Conservation (phyloP, 768 basidiomycete genomes). For the Rhizopogon vinicolor region DNA sequence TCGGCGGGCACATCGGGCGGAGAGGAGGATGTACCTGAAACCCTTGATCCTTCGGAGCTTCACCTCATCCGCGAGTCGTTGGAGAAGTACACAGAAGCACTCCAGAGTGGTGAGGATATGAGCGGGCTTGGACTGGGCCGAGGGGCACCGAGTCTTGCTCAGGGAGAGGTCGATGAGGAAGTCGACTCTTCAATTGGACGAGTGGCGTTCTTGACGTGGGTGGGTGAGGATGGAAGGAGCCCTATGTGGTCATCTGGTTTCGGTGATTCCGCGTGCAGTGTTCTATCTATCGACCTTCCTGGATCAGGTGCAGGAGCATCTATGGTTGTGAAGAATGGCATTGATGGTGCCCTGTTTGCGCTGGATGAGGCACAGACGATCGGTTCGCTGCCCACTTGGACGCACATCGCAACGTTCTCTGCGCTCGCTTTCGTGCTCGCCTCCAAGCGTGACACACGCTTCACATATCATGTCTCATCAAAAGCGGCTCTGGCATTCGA, state of each 20-base stretch:
- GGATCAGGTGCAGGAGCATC: constrained; percentile 34
- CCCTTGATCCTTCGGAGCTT: constrained; percentile 81
- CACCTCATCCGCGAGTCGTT: constrained; percentile 74
- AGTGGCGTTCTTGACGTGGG: constrained; percentile 61
- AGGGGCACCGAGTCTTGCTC: constrained; percentile 74
- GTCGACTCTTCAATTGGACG: constrained; percentile 75
- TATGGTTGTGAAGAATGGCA: constrained; percentile 62
- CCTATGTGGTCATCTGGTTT: constrained; percentile 38
- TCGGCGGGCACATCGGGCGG: constrained; percentile 35
- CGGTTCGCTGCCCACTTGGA: constrained; percentile 44
- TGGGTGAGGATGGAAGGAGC: constrained; percentile 44
- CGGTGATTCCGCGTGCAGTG: constrained; percentile 34
- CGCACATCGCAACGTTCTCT: constrained; percentile 77
- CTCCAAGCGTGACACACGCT: constrained; percentile 85
- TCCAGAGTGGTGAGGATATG: constrained; percentile 53
- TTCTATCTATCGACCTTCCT: constrained; percentile 74
- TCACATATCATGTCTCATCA: constrained; percentile 67
- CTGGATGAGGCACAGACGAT: constrained; percentile 30
- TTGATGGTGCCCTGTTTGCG: constrained; percentile 67
- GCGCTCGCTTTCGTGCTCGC: constrained; percentile 93
- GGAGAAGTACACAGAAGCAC: constrained; percentile 77
- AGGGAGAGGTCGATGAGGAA: constrained; percentile 91
- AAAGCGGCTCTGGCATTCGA: constrained; percentile 79
- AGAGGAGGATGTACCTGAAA: constrained; percentile 78
- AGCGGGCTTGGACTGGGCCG: constrained; percentile 61